Conservation (phyloP, 2,329 filamentous ascomycete genomes). For the Dothistroma septosporum region DNA sequence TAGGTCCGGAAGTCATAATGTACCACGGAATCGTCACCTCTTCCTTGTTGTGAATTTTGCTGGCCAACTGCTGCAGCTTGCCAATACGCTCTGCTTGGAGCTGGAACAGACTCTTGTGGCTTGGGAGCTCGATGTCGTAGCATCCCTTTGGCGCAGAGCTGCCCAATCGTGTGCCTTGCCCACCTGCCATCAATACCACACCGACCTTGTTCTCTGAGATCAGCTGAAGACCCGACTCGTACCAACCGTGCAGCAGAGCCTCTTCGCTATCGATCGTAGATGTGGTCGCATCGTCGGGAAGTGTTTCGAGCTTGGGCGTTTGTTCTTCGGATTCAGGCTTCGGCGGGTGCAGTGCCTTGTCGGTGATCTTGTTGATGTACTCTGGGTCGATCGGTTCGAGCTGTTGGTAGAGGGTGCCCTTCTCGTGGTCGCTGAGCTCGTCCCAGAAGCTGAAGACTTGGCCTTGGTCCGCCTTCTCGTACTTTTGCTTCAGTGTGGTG, state of each 20-base stretch:
- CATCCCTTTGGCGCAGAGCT: slow-evolving; percentile 96
- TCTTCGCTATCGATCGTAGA: slow-evolving; percentile 86
- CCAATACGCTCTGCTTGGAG: slow-evolving; percentile 92
- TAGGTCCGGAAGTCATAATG: slow-evolving; percentile 98
- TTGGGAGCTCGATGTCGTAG: slow-evolving; percentile 92
- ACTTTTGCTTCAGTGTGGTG: slow-evolving; percentile 65
- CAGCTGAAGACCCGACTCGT: slow-evolving; percentile 62
- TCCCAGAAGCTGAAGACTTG: slow-evolving; percentile 89
- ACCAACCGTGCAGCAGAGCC: slow-evolving; percentile 78
- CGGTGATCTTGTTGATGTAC: slow-evolving; percentile 81
- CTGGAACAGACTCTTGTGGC: slow-evolving; percentile 92
- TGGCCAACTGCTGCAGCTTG: slow-evolving; percentile 77
- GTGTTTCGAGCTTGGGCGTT: slow-evolving; percentile 67
- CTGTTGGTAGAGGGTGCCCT: slow-evolving; percentile 75
- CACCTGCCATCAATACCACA: slow-evolving; percentile 94
- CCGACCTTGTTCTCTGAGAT: slow-evolving; percentile 67
- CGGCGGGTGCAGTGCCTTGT: slow-evolving; percentile 75
- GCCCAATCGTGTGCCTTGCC: slow-evolving; percentile 89
- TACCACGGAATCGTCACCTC: slow-evolving; percentile 85
- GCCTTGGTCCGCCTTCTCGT: slow-evolving; percentile 68
- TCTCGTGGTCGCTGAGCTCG: slow-evolving; percentile 66
- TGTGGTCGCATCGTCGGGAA: slow-evolving; percentile 79
- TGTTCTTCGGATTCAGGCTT: slow-evolving; percentile 50
- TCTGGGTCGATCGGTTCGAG: slow-evolving; percentile 75
- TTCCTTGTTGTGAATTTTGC: slow-evolving; percentile 60